phyloP scores from a whole-genome alignment of 768 basidiomycete genomes.

The Tulasnella sp. region DNA sequence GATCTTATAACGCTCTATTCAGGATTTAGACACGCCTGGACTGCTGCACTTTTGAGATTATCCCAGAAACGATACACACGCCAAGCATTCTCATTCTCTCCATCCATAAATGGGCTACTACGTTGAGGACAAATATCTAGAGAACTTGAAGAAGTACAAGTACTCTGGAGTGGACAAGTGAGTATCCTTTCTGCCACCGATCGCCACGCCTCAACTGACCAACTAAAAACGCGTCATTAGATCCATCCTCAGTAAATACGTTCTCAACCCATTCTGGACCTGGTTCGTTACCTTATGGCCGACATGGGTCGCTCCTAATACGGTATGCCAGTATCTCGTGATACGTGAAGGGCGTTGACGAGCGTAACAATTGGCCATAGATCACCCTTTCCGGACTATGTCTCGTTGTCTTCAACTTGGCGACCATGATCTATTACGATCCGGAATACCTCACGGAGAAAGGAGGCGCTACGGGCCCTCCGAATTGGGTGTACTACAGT shows the following conservation, averaged over 20 bases:
- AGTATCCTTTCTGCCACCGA: constrained; percentile 23
- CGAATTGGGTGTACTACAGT: constrained; percentile 84
- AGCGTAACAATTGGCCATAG: constrained; percentile 31
- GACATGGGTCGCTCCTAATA: constrained; percentile 74
- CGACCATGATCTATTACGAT: constrained; percentile 75
- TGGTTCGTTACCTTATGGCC: constrained; percentile 89
- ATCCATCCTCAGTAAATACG: constrained; percentile 61
- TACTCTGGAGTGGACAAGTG: constrained; percentile 79
- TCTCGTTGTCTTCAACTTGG: constrained; percentile 75
- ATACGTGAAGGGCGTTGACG: no score
- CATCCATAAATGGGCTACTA: constrained; percentile 1
- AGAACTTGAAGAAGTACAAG: constrained; percentile 63
- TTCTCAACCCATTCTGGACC: constrained; percentile 80
- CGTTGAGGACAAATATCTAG: constrained; percentile 53
- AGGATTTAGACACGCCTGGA: no score
- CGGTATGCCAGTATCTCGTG: constrained; percentile 38
- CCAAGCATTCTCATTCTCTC: no score
- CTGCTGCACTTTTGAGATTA: no score
- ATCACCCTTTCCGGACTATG: constrained; percentile 79
- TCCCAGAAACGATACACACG: no score
- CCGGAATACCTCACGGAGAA: constrained; percentile 60
- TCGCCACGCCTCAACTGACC: neutral
- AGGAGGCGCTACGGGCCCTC: constrained; percentile 49
- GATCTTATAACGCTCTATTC: no score
- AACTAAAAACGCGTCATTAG: constrained; percentile 30